phyloP scores from a whole-genome alignment of 75 land plant species.

The Ceratopteris richardii region DNA sequence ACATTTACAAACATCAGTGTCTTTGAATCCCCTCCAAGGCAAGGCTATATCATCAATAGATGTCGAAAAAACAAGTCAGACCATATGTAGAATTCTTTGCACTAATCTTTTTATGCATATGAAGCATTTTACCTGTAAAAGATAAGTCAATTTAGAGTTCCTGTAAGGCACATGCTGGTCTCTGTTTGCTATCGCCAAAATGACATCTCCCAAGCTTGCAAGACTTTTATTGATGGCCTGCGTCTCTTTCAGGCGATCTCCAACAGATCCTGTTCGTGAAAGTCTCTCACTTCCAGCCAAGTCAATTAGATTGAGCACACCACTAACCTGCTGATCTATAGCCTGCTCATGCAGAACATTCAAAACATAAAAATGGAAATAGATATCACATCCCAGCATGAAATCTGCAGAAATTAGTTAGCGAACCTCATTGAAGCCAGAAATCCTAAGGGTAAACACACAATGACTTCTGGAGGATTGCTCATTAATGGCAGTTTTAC shows the following conservation, averaged over 20 bases:
- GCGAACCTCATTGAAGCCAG: slow-evolving; percentile 25
- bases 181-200: slow-evolving; percentile 28
- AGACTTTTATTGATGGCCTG: slow-evolving; percentile 38
- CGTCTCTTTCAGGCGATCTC: slow-evolving; percentile 27
- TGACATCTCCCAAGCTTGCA: slow-evolving; percentile 32
- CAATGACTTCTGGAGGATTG: slow-evolving; percentile 37
- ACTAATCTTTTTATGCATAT: too few species aligned
- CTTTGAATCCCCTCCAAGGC: slow-evolving; percentile 34
- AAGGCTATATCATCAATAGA: slow-evolving; percentile 11
- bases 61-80: too few species aligned
- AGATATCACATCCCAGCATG: not conserved
- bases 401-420: not conserved
- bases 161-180: slow-evolving; percentile 34
- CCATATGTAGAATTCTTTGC: too few species aligned
- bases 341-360: not conserved
- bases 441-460: slow-evolving; percentile 28
- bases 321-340: slow-evolving; percentile 25
- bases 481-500: slow-evolving; percentile 33
- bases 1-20: slow-evolving; percentile 32
- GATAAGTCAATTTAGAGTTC: slow-evolving; percentile 27
- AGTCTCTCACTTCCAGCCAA: slow-evolving; percentile 33
- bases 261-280: slow-evolving; percentile 27
- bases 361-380: not conserved
- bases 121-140: slow-evolving; percentile 17
- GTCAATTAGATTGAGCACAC: slow-evolving; percentile 25